phyloP scores from a whole-genome alignment of 495 filamentous ascomycete species.

The Penicillium chermesinum region DNA sequence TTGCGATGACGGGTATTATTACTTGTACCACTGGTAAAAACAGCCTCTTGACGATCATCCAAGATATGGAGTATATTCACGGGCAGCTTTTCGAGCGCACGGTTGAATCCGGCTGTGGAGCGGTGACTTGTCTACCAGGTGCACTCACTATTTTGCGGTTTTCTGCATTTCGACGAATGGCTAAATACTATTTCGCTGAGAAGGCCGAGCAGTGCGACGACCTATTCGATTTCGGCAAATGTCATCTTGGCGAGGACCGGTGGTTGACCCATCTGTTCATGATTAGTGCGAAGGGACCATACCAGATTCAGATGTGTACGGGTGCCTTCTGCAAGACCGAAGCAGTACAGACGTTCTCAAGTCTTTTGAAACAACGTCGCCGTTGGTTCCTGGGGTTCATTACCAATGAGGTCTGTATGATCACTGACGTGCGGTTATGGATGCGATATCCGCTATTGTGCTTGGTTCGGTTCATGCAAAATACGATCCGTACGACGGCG shows the following conservation, averaged over 20 bases:
- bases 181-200: slow-evolving; percentile 98
- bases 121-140: slow-evolving; percentile 92
- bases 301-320: slow-evolving; percentile 97
- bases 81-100: slow-evolving; percentile 96
- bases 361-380: slow-evolving; percentile 88
- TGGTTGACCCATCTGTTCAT: slow-evolving; percentile 99
- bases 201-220: slow-evolving; percentile 95
- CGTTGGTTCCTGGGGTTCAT: slow-evolving; percentile 98
- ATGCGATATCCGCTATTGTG: slow-evolving; percentile 86
- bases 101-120: slow-evolving; percentile 91
- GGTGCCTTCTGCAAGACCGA: slow-evolving; percentile 98
- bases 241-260: slow-evolving; percentile 91
- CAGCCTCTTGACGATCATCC: slow-evolving; percentile 76
- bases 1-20: slow-evolving; percentile 98
- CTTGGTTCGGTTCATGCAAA: slow-evolving; percentile 86
- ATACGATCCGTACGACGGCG: slow-evolving; percentile 93
- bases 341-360: slow-evolving; percentile 82
- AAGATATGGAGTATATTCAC: slow-evolving; percentile 98
- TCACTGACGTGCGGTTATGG: slow-evolving; percentile 92
- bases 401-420: slow-evolving; percentile 97
- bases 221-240: slow-evolving; percentile 94
- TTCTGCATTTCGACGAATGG: slow-evolving; percentile 94
- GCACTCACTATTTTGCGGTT: slow-evolving; percentile 93
- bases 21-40: slow-evolving; percentile 90
- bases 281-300: slow-evolving; percentile 88